Evolutionary conservation across 108 stramenopile genomes (phyloP).

Genomic region (Poteriospumella lacustris): DNA sequence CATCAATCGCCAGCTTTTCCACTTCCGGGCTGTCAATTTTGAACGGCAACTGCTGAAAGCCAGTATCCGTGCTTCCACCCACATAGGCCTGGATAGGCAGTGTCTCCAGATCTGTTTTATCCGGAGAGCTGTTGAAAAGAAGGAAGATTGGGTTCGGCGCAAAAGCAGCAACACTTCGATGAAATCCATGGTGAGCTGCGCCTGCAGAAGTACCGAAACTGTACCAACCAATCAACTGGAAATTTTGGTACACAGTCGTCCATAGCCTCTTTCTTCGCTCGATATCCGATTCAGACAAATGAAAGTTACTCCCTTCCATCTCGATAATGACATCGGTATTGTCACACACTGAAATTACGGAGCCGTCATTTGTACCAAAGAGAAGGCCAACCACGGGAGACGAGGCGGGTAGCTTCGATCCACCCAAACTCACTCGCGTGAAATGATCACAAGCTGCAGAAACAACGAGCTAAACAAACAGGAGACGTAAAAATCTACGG

Average conservation of each 20-base stretch:
- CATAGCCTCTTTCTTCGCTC: not conserved
- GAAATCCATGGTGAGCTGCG: not conserved
- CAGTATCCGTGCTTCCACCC: not conserved
- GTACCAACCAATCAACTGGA: not conserved
- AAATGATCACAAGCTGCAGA: not conserved
- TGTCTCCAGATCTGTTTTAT: not conserved
- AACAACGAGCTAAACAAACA: not conserved
- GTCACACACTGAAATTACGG: not conserved
- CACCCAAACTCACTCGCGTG: not conserved
- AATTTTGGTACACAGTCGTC: not conserved
- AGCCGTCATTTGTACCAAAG: constrained; percentile 1
- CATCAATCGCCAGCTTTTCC: not conserved
- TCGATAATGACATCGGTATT: not conserved
- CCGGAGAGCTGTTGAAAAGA: not conserved
- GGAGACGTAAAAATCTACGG: not conserved
- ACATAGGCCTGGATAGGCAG: not conserved
- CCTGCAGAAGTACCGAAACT: not conserved
- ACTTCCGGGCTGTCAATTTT: not conserved
- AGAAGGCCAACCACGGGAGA: not conserved
- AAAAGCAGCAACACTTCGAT: not conserved
- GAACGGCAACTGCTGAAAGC: not conserved
- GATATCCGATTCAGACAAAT: not conserved
- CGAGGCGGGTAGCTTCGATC: not conserved
- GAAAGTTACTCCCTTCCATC: not conserved
- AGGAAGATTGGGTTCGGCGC: not conserved